Percentiles rank a stretch among this genome's conserved stretches.
phyloP scores from a whole-genome alignment of 768 basidiomycete genomes.

The Mycena kentingensis region DNA sequence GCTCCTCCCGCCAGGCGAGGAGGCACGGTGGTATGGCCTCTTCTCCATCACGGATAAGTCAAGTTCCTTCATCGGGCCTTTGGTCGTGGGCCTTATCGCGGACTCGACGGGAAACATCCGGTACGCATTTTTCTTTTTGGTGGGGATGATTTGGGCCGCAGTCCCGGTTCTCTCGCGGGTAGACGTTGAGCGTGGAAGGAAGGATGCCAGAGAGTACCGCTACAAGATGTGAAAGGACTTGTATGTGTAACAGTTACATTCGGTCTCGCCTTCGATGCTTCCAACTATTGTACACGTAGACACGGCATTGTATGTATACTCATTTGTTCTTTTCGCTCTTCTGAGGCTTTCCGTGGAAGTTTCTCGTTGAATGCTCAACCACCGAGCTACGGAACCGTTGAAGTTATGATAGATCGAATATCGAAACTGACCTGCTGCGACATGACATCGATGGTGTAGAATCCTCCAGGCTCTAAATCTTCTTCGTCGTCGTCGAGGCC shows the following conservation, averaged over 20 bases:
- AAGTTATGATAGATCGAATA: not conserved
- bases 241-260: no score
- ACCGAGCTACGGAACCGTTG: not conserved
- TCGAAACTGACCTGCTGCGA: not conserved
- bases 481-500: not conserved
- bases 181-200: constrained; percentile 65
- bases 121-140: constrained; percentile 86
- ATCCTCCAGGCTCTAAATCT: no score
- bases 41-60: constrained; percentile 96
- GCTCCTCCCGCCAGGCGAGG: constrained; percentile 83
- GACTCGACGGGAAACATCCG: constrained; percentile 91
- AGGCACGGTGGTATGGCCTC: constrained; percentile 87
- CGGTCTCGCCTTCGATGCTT: no score
- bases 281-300: no score
- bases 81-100: constrained; percentile 85
- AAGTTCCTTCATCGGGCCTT: constrained; percentile 88
- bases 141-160: constrained; percentile 78
- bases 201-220: constrained; percentile 47
- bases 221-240: constrained; percentile 17
- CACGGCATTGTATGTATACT: no score
- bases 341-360: no score
- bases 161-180: constrained; percentile 75
- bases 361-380: no score
- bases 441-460: not conserved
- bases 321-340: no score